Base-by-base conservation (phyloP, 2,329 filamentous ascomycete genomes). In the Cytospora mali region DNA sequence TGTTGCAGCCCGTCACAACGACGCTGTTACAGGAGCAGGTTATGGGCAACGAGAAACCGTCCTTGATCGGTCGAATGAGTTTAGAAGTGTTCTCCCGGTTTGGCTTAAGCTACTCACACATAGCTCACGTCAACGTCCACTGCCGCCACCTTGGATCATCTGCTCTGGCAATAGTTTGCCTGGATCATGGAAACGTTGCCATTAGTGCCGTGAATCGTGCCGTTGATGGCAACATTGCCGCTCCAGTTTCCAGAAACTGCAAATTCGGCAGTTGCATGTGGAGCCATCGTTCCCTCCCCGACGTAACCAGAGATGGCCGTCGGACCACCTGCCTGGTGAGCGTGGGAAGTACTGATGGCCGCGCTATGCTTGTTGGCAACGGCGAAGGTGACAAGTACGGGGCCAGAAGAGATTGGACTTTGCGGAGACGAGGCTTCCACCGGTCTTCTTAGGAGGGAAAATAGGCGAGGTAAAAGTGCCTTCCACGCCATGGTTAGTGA, bases 81-180 rank as follows among this genome's bases (percentile, higher is more conserved):
- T n/a, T 7, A 16, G 10, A 42, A n/a, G 35, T 35, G 11, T 10
- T 31, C 9, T 31, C 29, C 29, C 29, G 6, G 13, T 31, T 2
- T 31, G 29, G 9, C 6, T 10, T 31, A 11, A 31, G 39, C 42
- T 16, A 64, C 66, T 64, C 54, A 67, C 62, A 71, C 68, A 54
- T 64, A 70, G 28, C 67, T 68, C 11, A 70, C 63, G 52, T 71
- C 64, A 9, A 70, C 60, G 33, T 67, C 65, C 18, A 60, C 61
- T 3, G 64, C 51, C 27, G 62, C 62, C 14, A 52, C 33, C 6
- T 51, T 55, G 31, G 39, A 64, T 2, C 27, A n/a, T 29, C 7
- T 16, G 27, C 33, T 58, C 27, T 57, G 39, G 31, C 58, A 50
- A 48, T 67, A 68, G 25, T 62, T 68, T 28, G 49, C 61, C 56